Conservation (phyloP, 768 basidiomycete species). For the Calocera viscosa region DNA sequence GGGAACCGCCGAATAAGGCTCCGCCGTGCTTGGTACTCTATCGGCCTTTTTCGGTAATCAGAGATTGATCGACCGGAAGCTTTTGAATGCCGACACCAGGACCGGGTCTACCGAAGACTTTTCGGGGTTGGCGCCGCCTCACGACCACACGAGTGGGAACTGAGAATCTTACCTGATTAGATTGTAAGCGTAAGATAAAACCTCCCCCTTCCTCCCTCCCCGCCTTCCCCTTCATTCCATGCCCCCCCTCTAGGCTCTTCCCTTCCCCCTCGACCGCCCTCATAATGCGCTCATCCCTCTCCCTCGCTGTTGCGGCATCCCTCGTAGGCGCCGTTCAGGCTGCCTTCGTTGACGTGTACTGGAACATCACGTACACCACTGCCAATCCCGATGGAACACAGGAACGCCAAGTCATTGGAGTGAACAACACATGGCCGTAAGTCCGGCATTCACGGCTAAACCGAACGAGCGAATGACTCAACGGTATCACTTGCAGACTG, state of each 20-base stretch:
- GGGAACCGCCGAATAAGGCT: neutral
- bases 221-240: neutral
- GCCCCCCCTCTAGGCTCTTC: neutral
- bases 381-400: slow-evolving; percentile 29
- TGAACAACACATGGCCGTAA: slow-evolving; percentile 35
- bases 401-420: slow-evolving; percentile 28
- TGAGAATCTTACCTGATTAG: too few species aligned
- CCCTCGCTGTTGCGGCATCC: neutral
- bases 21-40: too few species aligned
- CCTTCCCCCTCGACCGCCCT: neutral
- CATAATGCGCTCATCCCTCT: neutral
- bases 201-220: neutral
- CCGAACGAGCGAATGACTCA: neutral
- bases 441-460: neutral
- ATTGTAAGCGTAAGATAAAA: too few species aligned
- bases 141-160: too few species aligned
- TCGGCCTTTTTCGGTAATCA: neutral
- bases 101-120: neutral
- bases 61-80: neutral
- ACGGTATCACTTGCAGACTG: slow-evolving; percentile 16
- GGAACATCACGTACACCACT: slow-evolving; percentile 31
- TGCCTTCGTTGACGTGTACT: slow-evolving; percentile 25
- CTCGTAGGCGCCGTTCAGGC: slow-evolving; percentile 9
- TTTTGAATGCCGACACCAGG: neutral
- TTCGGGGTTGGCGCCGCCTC: neutral